Evolutionary conservation across 1,284 basidiomycete genomes (phyloP).

Genomic region (Xanthoconium separans): DNA sequence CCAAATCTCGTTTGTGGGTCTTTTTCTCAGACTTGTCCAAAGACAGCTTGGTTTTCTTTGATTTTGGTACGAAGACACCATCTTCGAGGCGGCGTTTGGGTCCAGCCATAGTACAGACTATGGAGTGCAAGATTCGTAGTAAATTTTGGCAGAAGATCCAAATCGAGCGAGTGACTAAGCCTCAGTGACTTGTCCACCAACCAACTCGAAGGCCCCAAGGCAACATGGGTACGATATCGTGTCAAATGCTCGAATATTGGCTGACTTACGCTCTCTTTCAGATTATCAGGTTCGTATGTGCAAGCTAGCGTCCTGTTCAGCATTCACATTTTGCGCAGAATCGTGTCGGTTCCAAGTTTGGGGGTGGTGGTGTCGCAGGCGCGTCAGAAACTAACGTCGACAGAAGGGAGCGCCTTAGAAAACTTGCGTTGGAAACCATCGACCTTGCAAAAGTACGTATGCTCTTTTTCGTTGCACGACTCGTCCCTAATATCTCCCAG

Average conservation of each 20-base stretch:
- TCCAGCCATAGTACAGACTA: conserved; percentile 39
- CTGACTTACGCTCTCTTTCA: conserved; percentile 20
- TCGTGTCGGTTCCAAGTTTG: conserved; percentile 94
- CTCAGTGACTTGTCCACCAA: not conserved
- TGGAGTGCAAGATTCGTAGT: not conserved
- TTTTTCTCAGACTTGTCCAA: conserved; percentile 29
- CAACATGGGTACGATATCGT: conserved; percentile 24
- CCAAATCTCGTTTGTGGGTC: conserved; percentile 26
- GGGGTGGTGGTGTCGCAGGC: conserved; percentile 91
- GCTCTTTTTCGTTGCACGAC: not conserved
- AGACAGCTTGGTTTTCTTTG: conserved; percentile 54
- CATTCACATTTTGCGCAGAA: conserved; percentile 52
- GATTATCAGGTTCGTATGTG: conserved; percentile 44
- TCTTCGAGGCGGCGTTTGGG: conserved; percentile 65
- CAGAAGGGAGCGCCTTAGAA: conserved; percentile 90
- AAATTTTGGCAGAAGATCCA: not conserved
- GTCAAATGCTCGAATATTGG: not conserved
- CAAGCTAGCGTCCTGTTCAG: not conserved
- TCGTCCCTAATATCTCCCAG: conserved; percentile 38
- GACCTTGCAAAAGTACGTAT: conserved; percentile 82
- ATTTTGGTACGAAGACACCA: conserved; percentile 41
- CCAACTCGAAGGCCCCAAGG: not conserved
- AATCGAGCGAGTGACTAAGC: not conserved
- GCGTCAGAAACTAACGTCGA: conserved; percentile 95
- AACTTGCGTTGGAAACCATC: conserved; percentile 95